phyloP scores from a whole-genome alignment of 2,329 filamentous ascomycete genomes.

The Exophiala lecanii-corni region DNA sequence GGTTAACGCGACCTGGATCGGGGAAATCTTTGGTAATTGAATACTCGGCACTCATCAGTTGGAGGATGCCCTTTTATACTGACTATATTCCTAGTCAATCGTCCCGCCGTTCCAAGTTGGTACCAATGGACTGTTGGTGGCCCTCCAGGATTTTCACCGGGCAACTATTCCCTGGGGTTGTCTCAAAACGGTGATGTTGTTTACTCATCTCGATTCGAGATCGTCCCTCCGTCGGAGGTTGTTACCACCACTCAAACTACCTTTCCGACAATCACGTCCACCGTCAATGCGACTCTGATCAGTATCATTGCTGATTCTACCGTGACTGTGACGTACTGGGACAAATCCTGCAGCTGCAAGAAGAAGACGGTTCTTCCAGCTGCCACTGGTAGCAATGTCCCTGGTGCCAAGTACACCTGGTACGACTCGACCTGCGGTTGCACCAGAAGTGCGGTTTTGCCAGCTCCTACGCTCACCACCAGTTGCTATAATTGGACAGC shows the following conservation, averaged over 20 bases:
- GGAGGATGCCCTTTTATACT: no score
- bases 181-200: slow-evolving; percentile 14
- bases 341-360: slow-evolving; percentile 20
- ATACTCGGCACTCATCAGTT: no score
- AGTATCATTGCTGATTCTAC: slow-evolving; percentile 5
- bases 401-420: slow-evolving; percentile 20
- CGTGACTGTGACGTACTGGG: slow-evolving; percentile 22
- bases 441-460: slow-evolving; percentile 19
- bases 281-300: slow-evolving; percentile 11
- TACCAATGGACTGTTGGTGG: slow-evolving; percentile 21
- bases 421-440: slow-evolving; percentile 18
- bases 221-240: slow-evolving; percentile 10
- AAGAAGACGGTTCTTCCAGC: slow-evolving; percentile 17
- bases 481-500: slow-evolving; percentile 14
- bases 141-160: slow-evolving; percentile 17
- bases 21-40: slow-evolving; percentile 20
- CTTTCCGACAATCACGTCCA: neutral
- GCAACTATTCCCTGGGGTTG: slow-evolving; percentile 20
- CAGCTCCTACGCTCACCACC: slow-evolving; percentile 5
- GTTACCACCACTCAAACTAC: slow-evolving; percentile 3
- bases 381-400: slow-evolving; percentile 9
- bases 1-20: slow-evolving; percentile 18
- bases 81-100: slow-evolving; percentile 8
- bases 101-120: slow-evolving; percentile 8
- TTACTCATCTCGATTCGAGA: neutral